Evolutionary conservation across 148 eudicot species (phyloP).

Genomic region (Gaultheria prostrata): DNA sequence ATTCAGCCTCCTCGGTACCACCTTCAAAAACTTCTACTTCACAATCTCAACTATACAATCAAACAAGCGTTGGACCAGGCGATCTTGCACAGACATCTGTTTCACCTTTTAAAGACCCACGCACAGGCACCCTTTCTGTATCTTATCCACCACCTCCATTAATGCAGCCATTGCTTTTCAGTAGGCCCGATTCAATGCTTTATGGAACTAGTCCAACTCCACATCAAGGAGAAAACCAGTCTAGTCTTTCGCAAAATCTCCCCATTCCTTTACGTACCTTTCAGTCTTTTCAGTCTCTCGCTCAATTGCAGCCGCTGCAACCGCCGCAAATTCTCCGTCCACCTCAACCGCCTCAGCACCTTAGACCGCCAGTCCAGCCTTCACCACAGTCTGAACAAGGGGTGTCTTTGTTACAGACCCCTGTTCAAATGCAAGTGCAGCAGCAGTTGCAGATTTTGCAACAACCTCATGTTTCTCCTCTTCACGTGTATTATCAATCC

Average conservation of each 20-base stretch:
- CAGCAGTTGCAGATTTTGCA: conserved; percentile 54
- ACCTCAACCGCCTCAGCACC: conserved; percentile 68
- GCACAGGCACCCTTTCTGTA: conserved; percentile 27
- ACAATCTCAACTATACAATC: conserved; percentile 54
- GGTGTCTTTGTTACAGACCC: conserved; percentile 44
- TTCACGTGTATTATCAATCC: conserved; percentile 53
- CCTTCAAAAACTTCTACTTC: conserved; percentile 42
- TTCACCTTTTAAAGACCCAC: conserved; percentile 31
- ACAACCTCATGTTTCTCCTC: conserved; percentile 68
- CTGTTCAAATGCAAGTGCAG: conserved; percentile 60
- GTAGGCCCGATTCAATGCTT: conserved; percentile 52
- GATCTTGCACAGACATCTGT: conserved; percentile 45
- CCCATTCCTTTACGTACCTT: conserved; percentile 47
- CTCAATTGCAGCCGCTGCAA: conserved; percentile 85
- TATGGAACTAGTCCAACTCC: conserved; percentile 50
- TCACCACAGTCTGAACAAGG: conserved; percentile 57
- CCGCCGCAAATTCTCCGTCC: conserved; percentile 86
- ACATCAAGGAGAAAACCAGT: conserved; percentile 48
- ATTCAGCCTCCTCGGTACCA: conserved; percentile 38
- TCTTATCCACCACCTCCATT: conserved; percentile 52
- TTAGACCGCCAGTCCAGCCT: conserved; percentile 55
- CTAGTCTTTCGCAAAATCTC: conserved; percentile 48
- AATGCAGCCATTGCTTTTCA: conserved; percentile 54
- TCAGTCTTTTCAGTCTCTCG: conserved; percentile 52
- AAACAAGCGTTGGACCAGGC: conserved; percentile 38